Percentiles rank a stretch among this genome's conserved stretches.
phyloP scores from a whole-genome alignment of 2,329 filamentous ascomycete genomes.

The Talaromyces sp. region DNA sequence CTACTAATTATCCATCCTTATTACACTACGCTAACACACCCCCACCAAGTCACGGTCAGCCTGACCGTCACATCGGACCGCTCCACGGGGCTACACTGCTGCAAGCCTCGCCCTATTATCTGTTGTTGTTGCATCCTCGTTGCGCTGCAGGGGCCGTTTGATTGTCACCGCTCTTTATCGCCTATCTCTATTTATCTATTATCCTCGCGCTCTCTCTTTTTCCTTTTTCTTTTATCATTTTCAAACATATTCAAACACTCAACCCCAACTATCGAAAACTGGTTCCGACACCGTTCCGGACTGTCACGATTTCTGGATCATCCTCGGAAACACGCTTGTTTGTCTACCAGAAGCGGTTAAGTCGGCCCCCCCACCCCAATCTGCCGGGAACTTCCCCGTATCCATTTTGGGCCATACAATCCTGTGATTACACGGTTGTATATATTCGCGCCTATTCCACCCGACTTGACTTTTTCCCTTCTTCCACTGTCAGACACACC shows the following conservation, averaged over 20 bases:
- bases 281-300: conserved; percentile 3
- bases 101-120: conserved; percentile 13
- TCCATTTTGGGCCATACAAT: not conserved
- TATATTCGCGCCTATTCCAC: conserved; percentile 1
- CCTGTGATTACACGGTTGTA: conserved; percentile 9
- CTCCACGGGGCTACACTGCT: conserved; percentile 11
- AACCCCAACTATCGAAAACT: not conserved
- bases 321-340: not conserved
- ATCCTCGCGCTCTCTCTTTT: not conserved
- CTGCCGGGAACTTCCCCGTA: conserved; percentile 7
- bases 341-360: conserved; percentile 3
- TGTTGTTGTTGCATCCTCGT: conserved; percentile 13
- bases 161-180: conserved; percentile 16
- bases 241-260: not conserved
- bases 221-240: not conserved
- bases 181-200: not conserved
- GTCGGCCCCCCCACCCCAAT: not conserved
- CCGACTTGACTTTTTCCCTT: not conserved
- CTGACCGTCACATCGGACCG: conserved; percentile 20
- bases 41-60: not conserved
- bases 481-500: not conserved
- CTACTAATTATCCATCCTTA: not conserved
- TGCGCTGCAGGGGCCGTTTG: conserved; percentile 17
- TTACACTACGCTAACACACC: not conserved
- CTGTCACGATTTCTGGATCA: not conserved